These are phyloP conservation scores for Aspergillus neoniger DNA, from an alignment of 2,329 filamentous ascomycete genomes.

Conservation along the genomic window DNA sequence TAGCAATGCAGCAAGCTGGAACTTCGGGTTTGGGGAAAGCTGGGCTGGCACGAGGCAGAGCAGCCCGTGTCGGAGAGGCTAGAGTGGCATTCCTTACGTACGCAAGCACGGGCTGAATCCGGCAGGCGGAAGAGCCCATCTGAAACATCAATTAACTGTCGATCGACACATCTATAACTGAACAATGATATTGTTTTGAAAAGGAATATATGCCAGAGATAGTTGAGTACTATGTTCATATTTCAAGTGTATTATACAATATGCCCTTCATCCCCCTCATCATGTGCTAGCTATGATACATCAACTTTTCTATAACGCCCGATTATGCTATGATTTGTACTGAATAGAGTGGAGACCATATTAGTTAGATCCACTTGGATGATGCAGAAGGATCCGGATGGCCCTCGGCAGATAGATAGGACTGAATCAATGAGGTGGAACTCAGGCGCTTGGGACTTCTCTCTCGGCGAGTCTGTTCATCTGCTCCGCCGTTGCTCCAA, in stretches of 20 bases:
- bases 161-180: not conserved
- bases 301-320: not conserved
- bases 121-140: slow-evolving; percentile 22
- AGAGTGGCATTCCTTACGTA: slow-evolving; percentile 43
- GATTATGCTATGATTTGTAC: not conserved
- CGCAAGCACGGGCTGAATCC: slow-evolving; percentile 27
- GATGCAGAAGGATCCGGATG: too few species aligned
- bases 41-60: not conserved
- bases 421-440: too few species aligned
- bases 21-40: not conserved
- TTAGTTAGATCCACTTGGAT: not conserved
- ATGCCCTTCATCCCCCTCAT: too few species aligned
- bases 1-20: not conserved
- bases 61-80: slow-evolving; percentile 35
- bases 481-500: slow-evolving; percentile 31
- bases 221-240: too few species aligned
- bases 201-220: not conserved
- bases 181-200: not conserved
- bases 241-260: too few species aligned
- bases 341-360: too few species aligned
- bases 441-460: not conserved
- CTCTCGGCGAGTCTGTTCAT: slow-evolving; percentile 19
- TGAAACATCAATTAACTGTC: not conserved
- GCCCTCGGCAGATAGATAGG: too few species aligned
- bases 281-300: too few species aligned